Evolutionary conservation across 352 stramenopile genomes (phyloP).

Genomic region (Phytophthora sansomeana): DNA sequence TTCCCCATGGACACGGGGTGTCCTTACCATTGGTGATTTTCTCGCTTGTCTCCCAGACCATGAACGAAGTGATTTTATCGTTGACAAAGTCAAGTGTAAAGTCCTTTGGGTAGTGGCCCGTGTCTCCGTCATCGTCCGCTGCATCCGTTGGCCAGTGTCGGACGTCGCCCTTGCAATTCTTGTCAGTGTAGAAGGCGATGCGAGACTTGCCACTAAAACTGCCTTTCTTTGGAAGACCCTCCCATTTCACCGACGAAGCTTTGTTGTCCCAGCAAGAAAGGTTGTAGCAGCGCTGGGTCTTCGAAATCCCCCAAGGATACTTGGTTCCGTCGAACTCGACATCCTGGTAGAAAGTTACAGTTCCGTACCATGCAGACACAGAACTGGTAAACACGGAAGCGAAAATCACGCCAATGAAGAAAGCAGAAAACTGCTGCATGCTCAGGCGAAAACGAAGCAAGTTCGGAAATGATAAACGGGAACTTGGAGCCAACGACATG

Average conservation of each 20-base stretch:
- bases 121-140: slow-evolving; percentile 2
- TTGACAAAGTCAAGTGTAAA: slow-evolving; percentile 28
- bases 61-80: slow-evolving; percentile 35
- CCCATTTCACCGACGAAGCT: slow-evolving; percentile 27
- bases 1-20: slow-evolving; percentile 30
- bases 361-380: too few relatives aligned
- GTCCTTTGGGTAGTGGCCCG: slow-evolving; percentile 29
- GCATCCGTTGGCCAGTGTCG: slow-evolving; percentile 14
- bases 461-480: too few relatives aligned
- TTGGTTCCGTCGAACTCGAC: too few relatives aligned
- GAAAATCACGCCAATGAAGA: too few relatives aligned
- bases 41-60: slow-evolving; percentile 29
- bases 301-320: too few relatives aligned
- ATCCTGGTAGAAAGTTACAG: too few relatives aligned
- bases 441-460: too few relatives aligned
- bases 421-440: not conserved
- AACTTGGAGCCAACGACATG: too few relatives aligned
- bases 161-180: slow-evolving; percentile 12
- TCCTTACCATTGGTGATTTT: slow-evolving; percentile 19
- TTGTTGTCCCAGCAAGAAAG: slow-evolving; percentile 21
- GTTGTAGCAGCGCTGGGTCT: slow-evolving; percentile 23
- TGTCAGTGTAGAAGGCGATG: slow-evolving; percentile 24
- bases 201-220: slow-evolving; percentile 14
- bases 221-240: too few relatives aligned
- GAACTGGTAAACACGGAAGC: too few relatives aligned